Evolutionary conservation across 306 rosid genomes (phyloP), one percentile per base, ranked within the genome.

Genomic region (Sesbania bispinosa): DNA sequence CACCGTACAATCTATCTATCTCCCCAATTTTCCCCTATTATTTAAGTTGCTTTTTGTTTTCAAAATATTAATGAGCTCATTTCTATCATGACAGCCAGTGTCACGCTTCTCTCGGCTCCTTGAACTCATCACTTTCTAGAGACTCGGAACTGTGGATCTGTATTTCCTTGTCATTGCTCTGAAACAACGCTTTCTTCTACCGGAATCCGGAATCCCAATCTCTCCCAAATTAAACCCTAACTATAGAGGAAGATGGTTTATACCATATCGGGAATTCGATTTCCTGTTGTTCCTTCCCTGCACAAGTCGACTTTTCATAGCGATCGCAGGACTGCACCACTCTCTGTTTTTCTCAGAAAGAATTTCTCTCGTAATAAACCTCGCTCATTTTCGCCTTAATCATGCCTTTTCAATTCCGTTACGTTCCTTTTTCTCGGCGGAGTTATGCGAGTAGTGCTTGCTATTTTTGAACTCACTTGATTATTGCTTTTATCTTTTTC

Each of bases 241-340:
- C 7, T 9, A 15, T 6, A 46, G 39, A 27, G 11, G 13, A 73
- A 57, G 10, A 90, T 90, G 98, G 94, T 86, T 74, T 90, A 84
- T 11, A 87, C 98, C 0, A 54, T 90, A 55, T 83, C 96, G 1
- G 97, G 95, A 43, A 77, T 94, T 48, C 89, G 92, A 35, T 82
- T 89, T 75, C 90, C 95, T 10, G 79, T 67, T 4, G 23, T 79
- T 75, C 88, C 90, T 30, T 67, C 93, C 5, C 19, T 53, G 16
- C 65, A 71, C 72, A 83, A 59, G 19, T 74, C 80, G 8, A 73
- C 16, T 76, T 62, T 80, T 81, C 74, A 50, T 59, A 81, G 78
- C 73, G 84, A 79, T 81, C 86, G 79, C 23, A 53, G 84, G 57
- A 67, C 71, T 33, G 51, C 81, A 4, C 62, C 64, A 30, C 69